phyloP scores from a whole-genome alignment of 1,284 basidiomycete genomes.

The Pseudozyma pruni region DNA sequence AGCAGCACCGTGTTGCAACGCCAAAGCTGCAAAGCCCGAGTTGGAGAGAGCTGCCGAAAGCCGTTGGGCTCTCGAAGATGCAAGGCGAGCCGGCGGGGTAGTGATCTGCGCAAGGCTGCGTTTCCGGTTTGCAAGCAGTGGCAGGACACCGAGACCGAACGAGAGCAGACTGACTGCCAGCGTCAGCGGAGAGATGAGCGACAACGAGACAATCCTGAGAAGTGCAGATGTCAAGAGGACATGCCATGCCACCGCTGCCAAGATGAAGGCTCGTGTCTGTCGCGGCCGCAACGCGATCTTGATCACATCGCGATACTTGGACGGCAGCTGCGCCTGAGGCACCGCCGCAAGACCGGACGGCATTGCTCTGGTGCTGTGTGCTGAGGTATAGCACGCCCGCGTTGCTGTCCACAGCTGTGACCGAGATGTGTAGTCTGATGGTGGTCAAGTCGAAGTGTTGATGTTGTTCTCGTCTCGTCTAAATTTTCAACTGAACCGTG shows the following conservation, averaged over 20 bases:
- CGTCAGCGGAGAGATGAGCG: constrained; percentile 13
- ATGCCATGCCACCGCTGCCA: constrained; percentile 37
- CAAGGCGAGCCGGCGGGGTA: constrained; percentile 1
- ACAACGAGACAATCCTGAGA: constrained; percentile 12
- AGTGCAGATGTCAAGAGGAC: constrained; percentile 27
- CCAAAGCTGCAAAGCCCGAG: neutral
- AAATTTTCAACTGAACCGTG: constrained; percentile 6
- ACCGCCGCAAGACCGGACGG: constrained; percentile 30
- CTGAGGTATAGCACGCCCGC: neutral
- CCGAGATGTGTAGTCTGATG: neutral
- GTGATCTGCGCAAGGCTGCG: constrained; percentile 22
- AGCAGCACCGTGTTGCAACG: constrained; percentile 16
- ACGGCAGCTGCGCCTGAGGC: constrained; percentile 45
- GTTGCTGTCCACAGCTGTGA: too few relatives aligned
- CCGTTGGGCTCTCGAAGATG: constrained; percentile 18
- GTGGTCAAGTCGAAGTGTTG: constrained; percentile 6
- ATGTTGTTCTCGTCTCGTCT: constrained; percentile 7
- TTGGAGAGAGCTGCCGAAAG: constrained; percentile 15
- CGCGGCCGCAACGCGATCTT: constrained; percentile 50
- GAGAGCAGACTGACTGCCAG: constrained; percentile 17
- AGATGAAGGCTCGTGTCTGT: constrained; percentile 54
- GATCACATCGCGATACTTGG: constrained; percentile 42
- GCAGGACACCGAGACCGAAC: constrained; percentile 30
- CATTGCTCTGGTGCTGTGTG: constrained; percentile 9
- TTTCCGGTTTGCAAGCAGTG: constrained; percentile 40